These are phyloP conservation scores for Aspergillus kassunensis DNA, from an alignment of 495 filamentous ascomycete genomes.

Conservation along the genomic window DNA sequence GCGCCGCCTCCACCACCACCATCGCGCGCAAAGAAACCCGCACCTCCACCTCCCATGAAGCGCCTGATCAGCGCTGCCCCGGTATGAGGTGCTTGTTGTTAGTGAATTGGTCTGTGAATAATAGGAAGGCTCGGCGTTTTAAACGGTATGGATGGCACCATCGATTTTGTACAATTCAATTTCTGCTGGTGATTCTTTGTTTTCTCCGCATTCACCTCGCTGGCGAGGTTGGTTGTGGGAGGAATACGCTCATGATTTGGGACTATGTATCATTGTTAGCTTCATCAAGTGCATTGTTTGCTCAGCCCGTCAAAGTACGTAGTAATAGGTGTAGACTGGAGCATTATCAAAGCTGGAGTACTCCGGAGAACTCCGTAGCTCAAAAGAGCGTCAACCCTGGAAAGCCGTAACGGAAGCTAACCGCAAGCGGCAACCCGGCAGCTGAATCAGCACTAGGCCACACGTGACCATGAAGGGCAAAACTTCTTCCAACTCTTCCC, in stretches of 20 bases:
- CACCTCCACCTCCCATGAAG: constrained; percentile 57
- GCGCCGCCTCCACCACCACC: constrained; percentile 78
- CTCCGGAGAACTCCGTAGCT: too few relatives aligned
- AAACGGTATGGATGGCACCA: not conserved
- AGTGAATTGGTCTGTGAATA: not conserved
- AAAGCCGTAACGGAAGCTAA: constrained; percentile 2
- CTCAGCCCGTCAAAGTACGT: not conserved
- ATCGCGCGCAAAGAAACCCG: constrained; percentile 72
- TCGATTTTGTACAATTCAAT: constrained; percentile 7
- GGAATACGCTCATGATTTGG: not conserved
- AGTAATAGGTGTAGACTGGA: too few relatives aligned
- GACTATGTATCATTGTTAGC: constrained; percentile 12
- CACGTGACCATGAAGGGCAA: constrained; percentile 29
- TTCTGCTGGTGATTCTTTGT: not conserved
- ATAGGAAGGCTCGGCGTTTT: not conserved
- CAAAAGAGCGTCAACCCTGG: too few relatives aligned
- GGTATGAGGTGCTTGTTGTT: constrained; percentile 13
- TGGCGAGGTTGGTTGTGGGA: constrained; percentile 7
- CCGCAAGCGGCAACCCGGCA: constrained; percentile 10
- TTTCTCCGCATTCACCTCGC: constrained; percentile 10
- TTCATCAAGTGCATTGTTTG: not conserved
- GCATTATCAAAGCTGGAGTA: too few relatives aligned
- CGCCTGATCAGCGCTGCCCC: constrained; percentile 34
- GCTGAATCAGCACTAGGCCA: constrained; percentile 22
- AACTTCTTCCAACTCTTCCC: constrained; percentile 36